Base-by-base conservation (phyloP, 2,329 filamentous ascomycete genomes). In the Coccinonectria pachysandricola region DNA sequence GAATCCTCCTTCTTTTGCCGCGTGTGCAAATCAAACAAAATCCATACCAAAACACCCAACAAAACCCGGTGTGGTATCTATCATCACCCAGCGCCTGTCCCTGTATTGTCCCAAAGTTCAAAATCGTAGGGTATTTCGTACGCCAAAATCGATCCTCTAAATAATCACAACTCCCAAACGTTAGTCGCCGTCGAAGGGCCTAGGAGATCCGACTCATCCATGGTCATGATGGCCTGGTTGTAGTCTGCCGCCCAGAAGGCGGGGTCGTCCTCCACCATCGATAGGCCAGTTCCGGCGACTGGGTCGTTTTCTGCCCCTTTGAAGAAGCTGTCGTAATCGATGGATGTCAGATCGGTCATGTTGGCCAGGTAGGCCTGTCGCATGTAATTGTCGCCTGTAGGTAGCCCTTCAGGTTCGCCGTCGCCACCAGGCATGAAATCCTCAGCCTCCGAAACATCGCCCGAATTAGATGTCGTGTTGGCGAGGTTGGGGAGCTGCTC, bases 371-470 rank as follows among this genome's bases (percentile, higher is more conserved):
- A 56, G 26, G 56, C 51, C 23, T 67, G 63, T 16, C 67, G 53
- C 16, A 71, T 49, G 34, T 56, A 63, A 28, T 46, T 67, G 39
- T 60, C 64, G 28, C 64, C 53, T 12, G 59, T 54, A 31, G 59
- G 64, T 26, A 63, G 60, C 30, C 65, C 44, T 14, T 60, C 56
- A 35, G 66, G 66, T 24, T 64, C 59, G 34, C 67, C 66, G 17
- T 57, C 56, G 36, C 62, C 57, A 36, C 62, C 56, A 26, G 55
- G 57, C 26, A 64, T 52, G 33, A 68, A 65, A 38, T 79, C 75
- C 35, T 79, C 75, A 5, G 72, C 71, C 46, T 79, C 74, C 7
- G 74, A 79, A 7, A 78, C 73, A 34, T 79, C 74, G 18, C 75
- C 75, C 8, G 75, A 79, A 7, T 71, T 77, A 7, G 71, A 73